Base-by-base conservation (phyloP, 495 filamentous ascomycete genomes). In the Aspergillus biplanus region DNA sequence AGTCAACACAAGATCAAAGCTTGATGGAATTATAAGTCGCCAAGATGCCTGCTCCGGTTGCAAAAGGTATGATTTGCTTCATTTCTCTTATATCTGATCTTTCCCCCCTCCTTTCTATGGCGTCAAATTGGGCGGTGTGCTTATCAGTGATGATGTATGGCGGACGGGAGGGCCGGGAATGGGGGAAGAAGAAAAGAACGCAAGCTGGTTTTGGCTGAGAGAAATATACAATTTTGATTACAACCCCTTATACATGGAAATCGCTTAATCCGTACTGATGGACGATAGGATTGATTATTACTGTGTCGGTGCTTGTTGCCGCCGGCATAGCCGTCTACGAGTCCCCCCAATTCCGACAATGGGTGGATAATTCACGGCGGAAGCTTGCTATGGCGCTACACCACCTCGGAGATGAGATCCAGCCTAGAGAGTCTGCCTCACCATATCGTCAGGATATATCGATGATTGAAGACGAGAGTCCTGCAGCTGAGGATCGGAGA, bases 281-380 rank as follows among this genome's bases (percentile, higher is more conserved):
- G 11, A 39, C 7, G 9, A 42, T 80, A 94, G 92, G 88, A 68
- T 85, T 92, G 71, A 89, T 95, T 15, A 85, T 95, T 67, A 89
- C 86, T 63, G 82, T 91, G 13, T 85, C 89, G 46, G 85, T 93
- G 27, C 83, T 92, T 37, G 87, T 92, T 33, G 91, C 91, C 61
- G 91, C 91, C 47, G 91, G 91, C 7, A 87, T 95, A 58, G 92
- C 92, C 42, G 82, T 94, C 59, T 96, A 96, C 75, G 90, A 95
- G 71, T 91, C 86, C 21, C 91, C 90, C 12, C 88, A 94, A 73
- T 82, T 95, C 50, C 86, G 89, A 68, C 85, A 88, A 77, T 89
- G 89, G 80, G 83, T 92, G 55, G 84, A 90, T 60, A 86, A 87
- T 64, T 87, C 90, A 53, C 89, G 92, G 52, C 86, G 91, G 35